Evolutionary conservation across 2,329 filamentous ascomycete genomes (phyloP).

Genomic region (Hortaea werneckii): DNA sequence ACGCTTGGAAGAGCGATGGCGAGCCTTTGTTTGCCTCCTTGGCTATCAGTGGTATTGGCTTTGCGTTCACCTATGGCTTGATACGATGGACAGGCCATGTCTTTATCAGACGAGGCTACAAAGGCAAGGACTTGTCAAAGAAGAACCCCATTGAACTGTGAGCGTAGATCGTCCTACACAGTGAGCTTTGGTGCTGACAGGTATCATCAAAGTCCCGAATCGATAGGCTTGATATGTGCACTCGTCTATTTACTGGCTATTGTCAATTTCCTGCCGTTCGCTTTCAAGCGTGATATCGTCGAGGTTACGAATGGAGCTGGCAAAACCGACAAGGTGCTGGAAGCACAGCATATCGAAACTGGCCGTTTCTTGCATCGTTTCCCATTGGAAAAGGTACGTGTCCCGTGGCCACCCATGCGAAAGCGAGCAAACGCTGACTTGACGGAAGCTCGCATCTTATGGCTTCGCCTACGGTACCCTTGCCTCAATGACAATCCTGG

Average conservation of each 20-base stretch:
- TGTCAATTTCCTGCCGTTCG: slow-evolving; percentile 89
- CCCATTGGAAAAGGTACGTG: slow-evolving; percentile 75
- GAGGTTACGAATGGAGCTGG: slow-evolving; percentile 88
- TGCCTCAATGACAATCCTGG: slow-evolving; percentile 80
- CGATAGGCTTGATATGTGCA: slow-evolving; percentile 89
- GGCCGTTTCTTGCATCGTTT: slow-evolving; percentile 85
- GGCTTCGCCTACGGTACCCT: slow-evolving; percentile 88
- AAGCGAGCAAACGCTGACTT: neutral
- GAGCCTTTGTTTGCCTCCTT: slow-evolving; percentile 82
- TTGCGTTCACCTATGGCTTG: slow-evolving; percentile 70
- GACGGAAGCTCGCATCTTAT: slow-evolving; percentile 75
- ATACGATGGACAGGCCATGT: slow-evolving; percentile 87
- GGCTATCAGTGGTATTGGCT: slow-evolving; percentile 76
- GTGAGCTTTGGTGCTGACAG: slow-evolving; percentile 8
- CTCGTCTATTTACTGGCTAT: slow-evolving; percentile 82
- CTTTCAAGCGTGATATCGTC: slow-evolving; percentile 97
- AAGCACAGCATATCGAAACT: slow-evolving; percentile 62
- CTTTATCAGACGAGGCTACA: slow-evolving; percentile 80
- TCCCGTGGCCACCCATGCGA: too few relatives aligned
- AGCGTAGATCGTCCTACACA: slow-evolving; percentile 16
- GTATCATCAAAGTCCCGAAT: slow-evolving; percentile 57
- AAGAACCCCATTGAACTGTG: slow-evolving; percentile 63
- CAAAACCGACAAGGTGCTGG: slow-evolving; percentile 75
- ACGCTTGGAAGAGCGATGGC: slow-evolving; percentile 75
- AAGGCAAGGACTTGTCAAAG: slow-evolving; percentile 82